Percentiles rank a stretch among this genome's conserved stretches.
Evolutionary conservation across 2,329 filamentous ascomycete species (phyloP).

Genomic region (Dactylellina parvicollis): DNA sequence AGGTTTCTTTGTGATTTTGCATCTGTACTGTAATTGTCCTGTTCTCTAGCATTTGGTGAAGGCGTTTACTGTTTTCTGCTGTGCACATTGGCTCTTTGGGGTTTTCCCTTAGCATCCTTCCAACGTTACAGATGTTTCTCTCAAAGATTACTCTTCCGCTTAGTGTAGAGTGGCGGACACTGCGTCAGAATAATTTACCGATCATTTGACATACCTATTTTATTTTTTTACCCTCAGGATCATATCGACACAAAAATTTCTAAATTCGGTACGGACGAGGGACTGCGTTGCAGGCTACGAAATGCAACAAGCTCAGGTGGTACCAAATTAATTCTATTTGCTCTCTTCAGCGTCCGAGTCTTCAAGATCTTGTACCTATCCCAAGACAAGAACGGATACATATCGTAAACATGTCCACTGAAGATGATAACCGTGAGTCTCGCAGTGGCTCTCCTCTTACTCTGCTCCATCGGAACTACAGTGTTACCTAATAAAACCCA

Average conservation of each 20-base stretch:
- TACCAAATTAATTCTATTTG: neutral
- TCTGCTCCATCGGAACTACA: neutral
- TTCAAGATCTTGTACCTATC: neutral
- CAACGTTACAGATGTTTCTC: no score
- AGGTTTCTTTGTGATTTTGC: slow-evolving; percentile 4
- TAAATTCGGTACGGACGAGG: no score
- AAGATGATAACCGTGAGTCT: slow-evolving; percentile 21
- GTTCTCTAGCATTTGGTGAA: slow-evolving; percentile 41
- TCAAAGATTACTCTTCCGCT: neutral
- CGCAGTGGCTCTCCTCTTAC: neutral
- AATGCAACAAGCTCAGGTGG: no score
- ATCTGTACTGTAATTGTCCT: slow-evolving; percentile 6
- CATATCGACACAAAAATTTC: no score
- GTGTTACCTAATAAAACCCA: neutral
- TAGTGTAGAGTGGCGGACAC: no score
- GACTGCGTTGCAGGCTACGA: no score
- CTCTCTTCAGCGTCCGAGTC: neutral
- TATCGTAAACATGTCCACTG: slow-evolving; percentile 8
- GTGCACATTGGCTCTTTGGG: slow-evolving; percentile 15
- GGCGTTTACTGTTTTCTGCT: slow-evolving; percentile 44
- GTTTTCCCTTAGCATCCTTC: slow-evolving; percentile 1
- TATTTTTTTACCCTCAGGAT: no score
- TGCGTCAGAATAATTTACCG: no score
- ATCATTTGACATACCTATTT: no score
- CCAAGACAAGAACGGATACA: neutral